Conservation (phyloP, 768 basidiomycete genomes). For the Strobilomyces dryophilus region DNA sequence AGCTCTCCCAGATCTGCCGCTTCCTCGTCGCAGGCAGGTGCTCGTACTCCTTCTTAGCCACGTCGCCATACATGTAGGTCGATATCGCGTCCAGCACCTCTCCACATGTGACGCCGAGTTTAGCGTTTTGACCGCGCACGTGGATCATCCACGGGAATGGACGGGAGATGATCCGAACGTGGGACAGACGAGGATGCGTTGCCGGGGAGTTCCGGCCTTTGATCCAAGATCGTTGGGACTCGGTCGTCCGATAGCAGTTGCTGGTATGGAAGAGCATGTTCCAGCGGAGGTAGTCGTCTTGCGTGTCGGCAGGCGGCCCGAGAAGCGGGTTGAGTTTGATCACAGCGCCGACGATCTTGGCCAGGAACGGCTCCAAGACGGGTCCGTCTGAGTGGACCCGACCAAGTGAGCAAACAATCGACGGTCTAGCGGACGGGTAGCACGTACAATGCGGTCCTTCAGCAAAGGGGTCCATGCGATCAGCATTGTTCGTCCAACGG, state of each 20-base stretch:
- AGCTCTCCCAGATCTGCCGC: conserved; percentile 46
- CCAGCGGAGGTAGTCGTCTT: conserved; percentile 59
- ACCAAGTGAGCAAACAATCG: conserved; percentile 8
- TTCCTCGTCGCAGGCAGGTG: conserved; percentile 33
- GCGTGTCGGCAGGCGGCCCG: conserved; percentile 38
- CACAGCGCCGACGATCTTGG: conserved; percentile 43
- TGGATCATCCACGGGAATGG: conserved; percentile 55
- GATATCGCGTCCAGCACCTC: conserved; percentile 59
- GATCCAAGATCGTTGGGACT: conserved; percentile 60
- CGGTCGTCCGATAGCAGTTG: conserved; percentile 59
- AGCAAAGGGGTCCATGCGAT: conserved; percentile 34
- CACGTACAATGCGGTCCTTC: conserved; percentile 43
- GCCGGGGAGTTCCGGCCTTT: conserved; percentile 61
- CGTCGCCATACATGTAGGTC: conserved; percentile 45
- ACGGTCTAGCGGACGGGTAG: neutral
- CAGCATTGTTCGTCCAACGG: conserved; percentile 28
- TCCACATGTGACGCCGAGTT: conserved; percentile 62
- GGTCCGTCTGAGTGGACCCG: conserved; percentile 52
- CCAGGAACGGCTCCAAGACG: conserved; percentile 59
- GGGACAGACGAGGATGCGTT: conserved; percentile 55
- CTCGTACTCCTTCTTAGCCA: conserved; percentile 52
- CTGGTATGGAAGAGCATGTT: conserved; percentile 67
- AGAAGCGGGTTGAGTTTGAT: conserved; percentile 62
- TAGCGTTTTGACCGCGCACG: conserved; percentile 39
- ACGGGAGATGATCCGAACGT: conserved; percentile 50